A percentile compares a stretch with the other conserved stretches of the same genome.
Evolutionary conservation across 208 protist genomes (phyloP).

Genomic region (Herpetomonas samuelpessoai): DNA sequence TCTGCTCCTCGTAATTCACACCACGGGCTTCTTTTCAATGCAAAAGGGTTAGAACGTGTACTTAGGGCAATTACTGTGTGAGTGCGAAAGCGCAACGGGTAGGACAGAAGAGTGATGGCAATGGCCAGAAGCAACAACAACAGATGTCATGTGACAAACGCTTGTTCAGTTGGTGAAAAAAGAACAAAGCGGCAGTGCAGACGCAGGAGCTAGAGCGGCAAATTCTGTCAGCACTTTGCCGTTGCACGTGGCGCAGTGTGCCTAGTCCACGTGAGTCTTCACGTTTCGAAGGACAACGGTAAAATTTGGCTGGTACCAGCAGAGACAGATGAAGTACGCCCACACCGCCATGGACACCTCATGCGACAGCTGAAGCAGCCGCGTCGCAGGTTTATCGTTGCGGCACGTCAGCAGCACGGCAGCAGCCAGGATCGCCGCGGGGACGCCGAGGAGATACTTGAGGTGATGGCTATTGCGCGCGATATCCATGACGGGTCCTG

Average conservation of each 20-base stretch:
- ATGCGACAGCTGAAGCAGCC: constrained; percentile 18
- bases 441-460: constrained; percentile 34
- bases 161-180: background rate
- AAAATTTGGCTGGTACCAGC: constrained; percentile 31
- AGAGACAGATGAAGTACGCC: constrained; percentile 25
- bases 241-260: background rate
- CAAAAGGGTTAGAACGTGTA: background rate
- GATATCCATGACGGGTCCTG: constrained; percentile 52
- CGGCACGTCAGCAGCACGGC: constrained; percentile 19
- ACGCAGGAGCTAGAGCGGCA: background rate
- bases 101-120: too few species aligned
- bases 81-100: too few species aligned
- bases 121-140: too few species aligned
- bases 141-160: background rate
- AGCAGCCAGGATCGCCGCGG: constrained; percentile 19
- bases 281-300: constrained; percentile 8
- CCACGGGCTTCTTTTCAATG: background rate
- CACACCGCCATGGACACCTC: constrained; percentile 18
- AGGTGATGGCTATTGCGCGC: constrained; percentile 29
- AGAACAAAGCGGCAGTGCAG: constrained; percentile 3
- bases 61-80: too few species aligned
- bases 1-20: too few species aligned
- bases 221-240: background rate
- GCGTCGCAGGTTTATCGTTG: constrained; percentile 10
- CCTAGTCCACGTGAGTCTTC: constrained; percentile 41